Percentiles rank a stretch among this genome's conserved stretches.
phyloP scores from a whole-genome alignment of 2,329 filamentous ascomycete genomes.

The Blumeria hordei region DNA sequence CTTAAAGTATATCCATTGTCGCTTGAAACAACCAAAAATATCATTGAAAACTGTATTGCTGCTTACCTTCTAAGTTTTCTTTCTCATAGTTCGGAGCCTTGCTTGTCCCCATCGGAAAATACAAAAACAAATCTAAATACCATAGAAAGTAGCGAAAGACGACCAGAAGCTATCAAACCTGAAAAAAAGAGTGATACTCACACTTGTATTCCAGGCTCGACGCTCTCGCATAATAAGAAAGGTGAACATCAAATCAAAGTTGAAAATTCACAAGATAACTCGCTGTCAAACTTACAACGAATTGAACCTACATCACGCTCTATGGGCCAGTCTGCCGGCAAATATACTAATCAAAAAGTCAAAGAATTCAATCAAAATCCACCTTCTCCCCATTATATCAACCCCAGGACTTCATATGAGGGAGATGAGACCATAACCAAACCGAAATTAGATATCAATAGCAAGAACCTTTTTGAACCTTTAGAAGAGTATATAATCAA shows the following conservation, averaged over 20 bases:
- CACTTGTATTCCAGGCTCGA: too few relatives aligned
- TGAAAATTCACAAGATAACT: not conserved
- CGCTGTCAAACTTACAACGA: not conserved
- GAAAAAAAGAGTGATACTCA: not conserved
- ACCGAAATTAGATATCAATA: slow-evolving; percentile 15
- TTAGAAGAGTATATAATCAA: slow-evolving; percentile 54
- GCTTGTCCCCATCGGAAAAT: not conserved
- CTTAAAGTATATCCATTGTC: slow-evolving; percentile 25
- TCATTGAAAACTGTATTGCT: slow-evolving; percentile 30
- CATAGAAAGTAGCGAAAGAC: not conserved
- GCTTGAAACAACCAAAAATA: slow-evolving; percentile 29
- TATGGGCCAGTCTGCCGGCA: slow-evolving; percentile 8
- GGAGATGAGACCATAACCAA: slow-evolving; percentile 9
- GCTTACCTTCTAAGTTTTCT: slow-evolving; percentile 22
- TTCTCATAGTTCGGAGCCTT: not conserved
- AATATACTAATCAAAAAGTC: slow-evolving; percentile 6
- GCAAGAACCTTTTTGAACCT: slow-evolving; percentile 43
- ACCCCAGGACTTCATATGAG: not conserved
- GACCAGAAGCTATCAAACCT: not conserved
- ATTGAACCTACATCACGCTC: slow-evolving; percentile 7
- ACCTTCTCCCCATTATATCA: not conserved
- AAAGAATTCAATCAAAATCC: slow-evolving; percentile 1
- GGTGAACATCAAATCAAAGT: slow-evolving; percentile 1
- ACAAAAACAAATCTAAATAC: too few relatives aligned
- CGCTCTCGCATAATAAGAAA: not conserved